Evolutionary conservation across 1,284 basidiomycete species (phyloP), one percentile per base, ranked within the genome.

Genomic region (Xerocomus minutiporus): DNA sequence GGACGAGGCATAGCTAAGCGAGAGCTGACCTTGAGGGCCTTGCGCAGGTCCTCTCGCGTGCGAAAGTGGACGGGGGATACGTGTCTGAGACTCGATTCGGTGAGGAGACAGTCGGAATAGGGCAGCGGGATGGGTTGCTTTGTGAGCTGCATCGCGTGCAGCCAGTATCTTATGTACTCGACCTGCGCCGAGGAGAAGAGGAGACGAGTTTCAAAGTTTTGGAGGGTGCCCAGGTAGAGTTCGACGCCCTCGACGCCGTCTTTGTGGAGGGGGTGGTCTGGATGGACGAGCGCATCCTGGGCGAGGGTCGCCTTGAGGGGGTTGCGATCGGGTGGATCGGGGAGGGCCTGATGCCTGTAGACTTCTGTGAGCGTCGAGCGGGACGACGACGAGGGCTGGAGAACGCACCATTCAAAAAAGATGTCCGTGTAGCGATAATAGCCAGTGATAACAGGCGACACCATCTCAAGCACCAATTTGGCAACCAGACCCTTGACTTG

Each of bases 81-180:
- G 39, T 74, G 76, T 25, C 77, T 74, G 25, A 90, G 72, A 45
- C 79, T 73, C 17, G 75, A 75, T 32, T 72, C 69, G 0, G 76
- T 79, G 57, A 91, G 72, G 48, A 91, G 76, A 59, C 83, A 88
- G 56, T 87, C 80, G 4, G 83, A 84, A 57, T 85, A 83, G 1
- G 89, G 89, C 17, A 91, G 68, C 8, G 87, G 81, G 36, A 91
- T 78, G 20, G 75, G 73, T 9, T 74, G 65, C 52, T 81, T 75
- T 0, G 88, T 89, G 49, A 93, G 74, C 45, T 78, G 71, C 77
- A 85, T 84, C 0, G 83, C 80, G 62, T 89, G 80, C 43, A 94
- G 78, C 82, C 88, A 94, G 68, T 93, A 92, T 50, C 88, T 79
- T 15, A 89, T 67, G 66, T 93, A 95, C 66, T 93, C 87, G 54